Percentiles rank a stretch among this genome's conserved stretches.
phyloP scores from a whole-genome alignment of 257 asterid species.

The Euphrasia confusa region DNA sequence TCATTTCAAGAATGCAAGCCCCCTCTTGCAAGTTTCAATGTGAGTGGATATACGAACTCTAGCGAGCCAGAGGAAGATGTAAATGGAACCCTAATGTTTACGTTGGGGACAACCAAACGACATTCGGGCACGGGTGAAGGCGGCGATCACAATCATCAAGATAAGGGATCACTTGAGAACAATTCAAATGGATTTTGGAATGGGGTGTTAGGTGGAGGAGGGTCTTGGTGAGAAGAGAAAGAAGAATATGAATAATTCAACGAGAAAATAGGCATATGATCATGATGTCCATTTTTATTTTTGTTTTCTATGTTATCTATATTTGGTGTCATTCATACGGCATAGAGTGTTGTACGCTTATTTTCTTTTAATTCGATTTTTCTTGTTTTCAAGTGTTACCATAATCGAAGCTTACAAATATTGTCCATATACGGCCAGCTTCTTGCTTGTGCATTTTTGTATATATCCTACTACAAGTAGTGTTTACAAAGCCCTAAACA shows the following conservation, averaged over 20 bases:
- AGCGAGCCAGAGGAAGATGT: slow-evolving; percentile 29
- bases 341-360: slow-evolving; percentile 18
- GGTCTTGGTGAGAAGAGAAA: slow-evolving; percentile 41
- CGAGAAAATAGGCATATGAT: not conserved
- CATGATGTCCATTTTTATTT: not conserved
- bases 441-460: too few species aligned
- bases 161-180: slow-evolving; percentile 32
- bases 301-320: not conserved
- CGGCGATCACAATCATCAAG: slow-evolving; percentile 24
- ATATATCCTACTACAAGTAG: too few species aligned
- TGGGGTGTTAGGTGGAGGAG: slow-evolving; percentile 69
- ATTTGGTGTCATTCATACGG: slow-evolving; percentile 24
- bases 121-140: slow-evolving; percentile 27
- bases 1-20: slow-evolving; percentile 62
- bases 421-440: too few species aligned
- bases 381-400: too few species aligned
- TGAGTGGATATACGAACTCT: slow-evolving; percentile 24
- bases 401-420: too few species aligned
- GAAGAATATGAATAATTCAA: not conserved
- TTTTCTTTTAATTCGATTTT: not conserved
- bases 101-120: slow-evolving; percentile 44
- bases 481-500: too few species aligned
- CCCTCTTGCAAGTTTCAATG: slow-evolving; percentile 35
- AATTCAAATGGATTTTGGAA: slow-evolving; percentile 62
- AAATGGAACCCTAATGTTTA: slow-evolving; percentile 44